Conservation (phyloP, 225 moss, liverwort and hornwort species). For the Takakia lepidozioides region DNA sequence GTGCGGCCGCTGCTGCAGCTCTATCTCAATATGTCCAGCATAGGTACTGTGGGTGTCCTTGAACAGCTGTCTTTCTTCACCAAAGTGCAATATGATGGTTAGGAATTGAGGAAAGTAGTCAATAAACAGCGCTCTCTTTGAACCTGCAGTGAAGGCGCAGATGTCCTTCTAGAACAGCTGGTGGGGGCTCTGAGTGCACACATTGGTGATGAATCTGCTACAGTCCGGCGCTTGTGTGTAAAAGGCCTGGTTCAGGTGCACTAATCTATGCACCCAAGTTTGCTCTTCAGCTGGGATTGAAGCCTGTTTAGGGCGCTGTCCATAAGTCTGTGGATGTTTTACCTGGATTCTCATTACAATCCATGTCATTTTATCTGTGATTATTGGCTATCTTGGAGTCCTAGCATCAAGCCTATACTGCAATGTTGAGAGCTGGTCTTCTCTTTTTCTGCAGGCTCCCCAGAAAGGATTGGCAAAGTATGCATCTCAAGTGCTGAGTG, state of each 20-base stretch:
- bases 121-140: too few relatives aligned
- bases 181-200: constrained; percentile 94
- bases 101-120: neutral
- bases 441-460: constrained; percentile 59
- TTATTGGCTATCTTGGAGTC: too few relatives aligned
- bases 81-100: too few relatives aligned
- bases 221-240: constrained; percentile 80
- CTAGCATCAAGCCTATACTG: too few relatives aligned
- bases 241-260: constrained; percentile 89
- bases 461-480: constrained; percentile 62
- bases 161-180: constrained; percentile 67
- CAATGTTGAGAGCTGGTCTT: too few relatives aligned
- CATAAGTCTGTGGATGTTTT: too few relatives aligned
- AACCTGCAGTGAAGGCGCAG: constrained; percentile 79
- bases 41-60: constrained; percentile 66
- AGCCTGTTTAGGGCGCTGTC: too few relatives aligned
- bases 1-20: constrained; percentile 92
- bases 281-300: too few relatives aligned
- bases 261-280: neutral
- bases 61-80: too few relatives aligned
- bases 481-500: constrained; percentile 90
- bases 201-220: constrained; percentile 88
- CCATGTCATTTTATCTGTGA: too few relatives aligned
- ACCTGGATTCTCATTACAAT: too few relatives aligned
- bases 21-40: constrained; percentile 86